Conservation (phyloP, 257 asterid genomes). For the Eucommia ulmoides region DNA sequence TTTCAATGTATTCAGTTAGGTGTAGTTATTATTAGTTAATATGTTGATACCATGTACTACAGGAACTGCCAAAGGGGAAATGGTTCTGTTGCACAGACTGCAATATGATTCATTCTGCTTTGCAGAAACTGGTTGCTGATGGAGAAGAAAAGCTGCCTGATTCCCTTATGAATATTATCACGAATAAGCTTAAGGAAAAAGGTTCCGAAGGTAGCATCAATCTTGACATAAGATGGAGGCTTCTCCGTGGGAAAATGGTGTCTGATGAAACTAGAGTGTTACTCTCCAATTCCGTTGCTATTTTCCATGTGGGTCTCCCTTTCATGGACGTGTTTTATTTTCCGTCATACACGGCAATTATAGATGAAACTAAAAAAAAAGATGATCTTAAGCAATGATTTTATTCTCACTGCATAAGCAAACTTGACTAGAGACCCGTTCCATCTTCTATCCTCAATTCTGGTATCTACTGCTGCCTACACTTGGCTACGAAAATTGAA, state of each 20-base stretch:
- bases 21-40: too few relatives aligned
- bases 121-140: slow-evolving; percentile 36
- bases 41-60: too few relatives aligned
- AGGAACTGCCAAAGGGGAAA: slow-evolving; percentile 67
- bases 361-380: too few relatives aligned
- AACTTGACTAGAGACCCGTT: too few relatives aligned
- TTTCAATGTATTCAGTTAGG: too few relatives aligned
- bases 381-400: too few relatives aligned
- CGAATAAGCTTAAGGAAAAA: slow-evolving; percentile 35
- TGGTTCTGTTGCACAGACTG: slow-evolving; percentile 81
- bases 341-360: too few relatives aligned
- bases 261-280: slow-evolving; percentile 45
- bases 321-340: too few relatives aligned
- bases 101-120: slow-evolving; percentile 35
- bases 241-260: slow-evolving; percentile 54
- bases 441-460: too few relatives aligned
- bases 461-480: too few relatives aligned
- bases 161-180: slow-evolving; percentile 24
- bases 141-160: slow-evolving; percentile 68
- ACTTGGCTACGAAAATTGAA: too few relatives aligned
- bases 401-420: too few relatives aligned
- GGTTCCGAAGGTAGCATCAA: slow-evolving; percentile 17
- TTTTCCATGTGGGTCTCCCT: slow-evolving; percentile 57
- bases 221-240: slow-evolving; percentile 62
- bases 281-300: slow-evolving; percentile 60